These are phyloP conservation scores for Daldinia concentrica DNA, from an alignment of 495 filamentous ascomycete genomes.

Conservation along the genomic window DNA sequence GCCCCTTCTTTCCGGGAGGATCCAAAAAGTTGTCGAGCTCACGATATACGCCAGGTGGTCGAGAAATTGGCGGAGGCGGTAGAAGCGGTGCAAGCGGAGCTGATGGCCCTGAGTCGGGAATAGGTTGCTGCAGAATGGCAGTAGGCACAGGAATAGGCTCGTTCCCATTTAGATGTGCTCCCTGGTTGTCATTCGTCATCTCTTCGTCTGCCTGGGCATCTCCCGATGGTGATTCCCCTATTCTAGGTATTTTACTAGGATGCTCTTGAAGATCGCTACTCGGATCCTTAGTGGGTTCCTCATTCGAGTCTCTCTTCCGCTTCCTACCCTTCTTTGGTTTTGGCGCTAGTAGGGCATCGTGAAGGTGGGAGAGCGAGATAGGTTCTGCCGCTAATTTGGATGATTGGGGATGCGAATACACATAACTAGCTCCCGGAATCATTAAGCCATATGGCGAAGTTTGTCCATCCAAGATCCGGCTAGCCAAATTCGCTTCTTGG, in stretches of 20 bases:
- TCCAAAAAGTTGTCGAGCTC: conserved; percentile 41
- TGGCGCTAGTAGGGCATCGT: conserved; percentile 7
- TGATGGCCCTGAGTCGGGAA: background rate
- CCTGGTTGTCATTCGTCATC: background rate
- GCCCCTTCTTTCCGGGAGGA: conserved; percentile 43
- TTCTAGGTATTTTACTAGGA: conserved; percentile 24
- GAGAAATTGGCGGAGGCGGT: conserved; percentile 4
- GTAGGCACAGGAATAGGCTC: background rate
- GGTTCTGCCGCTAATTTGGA: conserved; percentile 20
- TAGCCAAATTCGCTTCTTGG: background rate
- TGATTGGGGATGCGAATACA: conserved; percentile 30
- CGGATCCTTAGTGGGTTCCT: background rate
- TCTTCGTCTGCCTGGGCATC: background rate
- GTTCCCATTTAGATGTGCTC: background rate
- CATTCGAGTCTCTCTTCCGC: conserved; percentile 8
- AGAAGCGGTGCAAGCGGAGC: background rate
- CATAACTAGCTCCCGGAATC: background rate
- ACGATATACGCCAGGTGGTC: conserved; percentile 42
- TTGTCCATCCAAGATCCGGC: background rate
- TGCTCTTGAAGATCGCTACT: background rate
- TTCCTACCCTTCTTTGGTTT: conserved; percentile 16
- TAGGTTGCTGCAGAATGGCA: background rate
- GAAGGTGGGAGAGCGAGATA: conserved; percentile 19
- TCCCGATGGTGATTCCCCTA: background rate
- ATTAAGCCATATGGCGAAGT: background rate